Evolutionary conservation across 2,329 filamentous ascomycete genomes (phyloP), one percentile per base, ranked within the genome.

Genomic region (Metarhizium album): DNA sequence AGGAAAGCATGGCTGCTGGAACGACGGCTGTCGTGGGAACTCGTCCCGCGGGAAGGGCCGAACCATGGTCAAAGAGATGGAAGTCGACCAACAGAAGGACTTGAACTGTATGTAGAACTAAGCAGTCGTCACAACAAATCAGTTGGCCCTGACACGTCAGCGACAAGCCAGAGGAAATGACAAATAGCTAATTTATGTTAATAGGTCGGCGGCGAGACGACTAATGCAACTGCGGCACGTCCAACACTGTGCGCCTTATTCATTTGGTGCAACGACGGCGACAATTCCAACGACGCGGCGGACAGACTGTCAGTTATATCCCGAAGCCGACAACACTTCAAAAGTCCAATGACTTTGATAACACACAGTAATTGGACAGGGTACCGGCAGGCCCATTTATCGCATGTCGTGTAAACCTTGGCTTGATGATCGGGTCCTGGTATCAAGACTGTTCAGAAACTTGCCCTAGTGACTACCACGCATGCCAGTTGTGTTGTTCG

Each of bases 41-140:
- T 63, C 55, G 29, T 70, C 68, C 63, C 70, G 66, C 45, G 64
- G 52, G 60, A 62, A 68, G 52, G 70, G 63, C 55, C 66, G 69
- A 47, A 72, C 72, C 71, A 74, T 74, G 54, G 42, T 47, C 51
- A 22, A 27, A 24, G 23, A 23, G 50, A 4, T 18, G 31, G 45
- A 24, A 35, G 7, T 40, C 40, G 38, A 42, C 18, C 6, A 11
- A 11, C 37, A 40, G 37, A 20, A 20, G 18, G 37, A 4, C 27
- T 46, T 11, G 27, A 22, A 6, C 6, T 9, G 33, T 31, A 23
- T 4, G 16, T 20, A 46, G 14, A 33, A n/a, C 45, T 13, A 13
- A 23, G 27, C 27, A 16, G 43, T 46, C 33, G 33, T 31, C 14
- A 46, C 33, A 6, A 6, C 18, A 20, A 31, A 14, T 33, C 45